Conservation (phyloP, 2,329 filamentous ascomycete genomes). For the Stagonosporopsis cucurbitacearum region DNA sequence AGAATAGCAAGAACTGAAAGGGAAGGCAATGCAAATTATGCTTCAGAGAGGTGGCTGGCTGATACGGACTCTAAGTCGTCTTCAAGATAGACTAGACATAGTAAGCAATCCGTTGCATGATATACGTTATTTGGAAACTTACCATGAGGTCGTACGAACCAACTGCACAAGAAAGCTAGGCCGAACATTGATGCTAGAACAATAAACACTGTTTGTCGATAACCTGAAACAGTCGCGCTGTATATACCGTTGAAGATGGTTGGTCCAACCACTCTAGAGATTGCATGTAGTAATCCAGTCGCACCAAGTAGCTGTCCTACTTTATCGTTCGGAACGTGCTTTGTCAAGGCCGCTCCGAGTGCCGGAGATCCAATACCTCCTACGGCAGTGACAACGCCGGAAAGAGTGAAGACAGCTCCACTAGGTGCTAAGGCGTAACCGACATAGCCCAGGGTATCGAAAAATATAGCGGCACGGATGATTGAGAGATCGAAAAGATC, state of each 20-base stretch:
- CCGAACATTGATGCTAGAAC: conserved; percentile 72
- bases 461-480: conserved; percentile 75
- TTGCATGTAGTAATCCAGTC: conserved; percentile 81
- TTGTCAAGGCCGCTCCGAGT: conserved; percentile 82
- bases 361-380: conserved; percentile 88
- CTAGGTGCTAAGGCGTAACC: conserved; percentile 74
- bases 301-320: conserved; percentile 90
- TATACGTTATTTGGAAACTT: conserved; percentile 43
- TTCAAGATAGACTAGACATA: conserved; percentile 8
- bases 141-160: conserved; percentile 77
- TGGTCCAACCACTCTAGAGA: conserved; percentile 80
- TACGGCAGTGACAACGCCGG: conserved; percentile 75
- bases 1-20: not conserved
- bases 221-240: conserved; percentile 76
- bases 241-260: conserved; percentile 87
- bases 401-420: conserved; percentile 70
- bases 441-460: conserved; percentile 76
- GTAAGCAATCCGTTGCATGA: conserved; percentile 29
- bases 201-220: conserved; percentile 84
- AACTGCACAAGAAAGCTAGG: conserved; percentile 69
- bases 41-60: not conserved
- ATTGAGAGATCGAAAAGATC: conserved; percentile 79
- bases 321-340: conserved; percentile 83
- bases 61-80: conserved; percentile 2
- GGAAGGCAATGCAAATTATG: not conserved